Evolutionary conservation across 1,284 basidiomycete species (phyloP).

Genomic region (Cutaneotrichosporon cutaneum): DNA sequence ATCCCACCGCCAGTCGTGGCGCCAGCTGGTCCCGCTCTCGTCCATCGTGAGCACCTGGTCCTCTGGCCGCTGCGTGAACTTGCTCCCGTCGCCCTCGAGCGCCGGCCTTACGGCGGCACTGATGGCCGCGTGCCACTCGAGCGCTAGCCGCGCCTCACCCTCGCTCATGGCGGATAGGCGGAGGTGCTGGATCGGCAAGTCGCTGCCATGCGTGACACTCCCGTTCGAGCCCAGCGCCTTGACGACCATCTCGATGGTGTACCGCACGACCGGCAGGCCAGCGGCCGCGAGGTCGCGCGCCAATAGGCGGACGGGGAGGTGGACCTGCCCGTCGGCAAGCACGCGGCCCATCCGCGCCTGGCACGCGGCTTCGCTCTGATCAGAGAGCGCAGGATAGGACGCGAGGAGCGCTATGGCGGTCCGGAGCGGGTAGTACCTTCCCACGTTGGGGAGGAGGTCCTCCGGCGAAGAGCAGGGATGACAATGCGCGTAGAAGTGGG

Average conservation of each 20-base stretch:
- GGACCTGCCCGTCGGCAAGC: constrained; percentile 66
- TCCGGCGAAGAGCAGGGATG: constrained; percentile 57
- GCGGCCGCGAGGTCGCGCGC: constrained; percentile 60
- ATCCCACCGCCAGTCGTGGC: constrained; percentile 57
- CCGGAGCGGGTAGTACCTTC: constrained; percentile 62
- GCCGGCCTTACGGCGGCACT: constrained; percentile 51
- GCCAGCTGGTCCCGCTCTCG: constrained; percentile 62
- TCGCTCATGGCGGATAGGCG: constrained; percentile 52
- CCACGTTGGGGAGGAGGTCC: constrained; percentile 62
- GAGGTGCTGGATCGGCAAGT: constrained; percentile 59
- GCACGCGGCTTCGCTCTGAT: constrained; percentile 52
- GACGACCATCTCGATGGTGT: constrained; percentile 59
- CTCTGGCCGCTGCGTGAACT: constrained; percentile 24
- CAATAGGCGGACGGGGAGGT: constrained; percentile 66
- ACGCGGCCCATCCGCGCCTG: constrained; percentile 58
- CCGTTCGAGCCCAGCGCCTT: constrained; percentile 55
- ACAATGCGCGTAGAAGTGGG: constrained; percentile 66
- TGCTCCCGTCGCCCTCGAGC: constrained; percentile 39
- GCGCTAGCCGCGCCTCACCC: constrained; percentile 57
- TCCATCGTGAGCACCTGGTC: constrained; percentile 58
- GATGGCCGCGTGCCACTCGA: constrained; percentile 59
- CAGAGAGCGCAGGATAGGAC: constrained; percentile 54
- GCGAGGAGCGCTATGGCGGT: constrained; percentile 57
- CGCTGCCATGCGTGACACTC: constrained; percentile 67
- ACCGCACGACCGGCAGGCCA: constrained; percentile 65